phyloP scores from a whole-genome alignment of 2,329 filamentous ascomycete genomes.

The Hymenoscyphus linearis region DNA sequence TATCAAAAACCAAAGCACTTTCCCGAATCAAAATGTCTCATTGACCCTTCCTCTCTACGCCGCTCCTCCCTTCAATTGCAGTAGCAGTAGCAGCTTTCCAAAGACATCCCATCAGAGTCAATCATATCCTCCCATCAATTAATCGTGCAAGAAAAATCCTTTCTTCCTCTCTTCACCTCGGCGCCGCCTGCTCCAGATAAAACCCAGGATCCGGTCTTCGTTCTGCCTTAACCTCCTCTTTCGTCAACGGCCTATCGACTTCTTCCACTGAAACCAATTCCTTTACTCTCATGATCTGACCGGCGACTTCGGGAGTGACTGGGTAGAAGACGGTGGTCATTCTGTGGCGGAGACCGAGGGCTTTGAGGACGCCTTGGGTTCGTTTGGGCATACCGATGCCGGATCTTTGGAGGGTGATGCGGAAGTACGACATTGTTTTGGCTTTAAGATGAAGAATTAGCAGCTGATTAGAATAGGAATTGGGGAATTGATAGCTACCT shows the following conservation, averaged over 20 bases:
- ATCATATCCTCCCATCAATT: neutral
- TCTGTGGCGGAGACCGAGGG: constrained; percentile 65
- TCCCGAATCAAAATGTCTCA: neutral
- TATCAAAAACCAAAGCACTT: neutral
- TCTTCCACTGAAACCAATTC: constrained; percentile 65
- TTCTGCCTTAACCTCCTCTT: constrained; percentile 53
- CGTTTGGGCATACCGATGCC: constrained; percentile 65
- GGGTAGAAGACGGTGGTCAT: constrained; percentile 71
- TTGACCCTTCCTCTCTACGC: neutral
- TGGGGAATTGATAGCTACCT: constrained; percentile 5
- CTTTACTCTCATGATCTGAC: constrained; percentile 72
- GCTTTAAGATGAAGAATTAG: constrained; percentile 6
- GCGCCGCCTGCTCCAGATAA: constrained; percentile 51
- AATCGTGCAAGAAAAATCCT: neutral
- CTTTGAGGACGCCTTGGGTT: constrained; percentile 60
- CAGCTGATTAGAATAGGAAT: neutral
- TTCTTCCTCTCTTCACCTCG: constrained; percentile 15
- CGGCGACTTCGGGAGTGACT: constrained; percentile 60
- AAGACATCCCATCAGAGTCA: neutral
- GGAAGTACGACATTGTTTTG: constrained; percentile 59
- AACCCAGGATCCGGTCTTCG: constrained; percentile 64
- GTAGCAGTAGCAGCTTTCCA: neutral
- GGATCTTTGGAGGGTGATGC: constrained; percentile 66
- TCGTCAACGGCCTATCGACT: constrained; percentile 54
- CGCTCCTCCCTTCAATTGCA: neutral